Evolutionary conservation across 169 alveolate genomes (phyloP).

Genomic region (Theileria parva): DNA sequence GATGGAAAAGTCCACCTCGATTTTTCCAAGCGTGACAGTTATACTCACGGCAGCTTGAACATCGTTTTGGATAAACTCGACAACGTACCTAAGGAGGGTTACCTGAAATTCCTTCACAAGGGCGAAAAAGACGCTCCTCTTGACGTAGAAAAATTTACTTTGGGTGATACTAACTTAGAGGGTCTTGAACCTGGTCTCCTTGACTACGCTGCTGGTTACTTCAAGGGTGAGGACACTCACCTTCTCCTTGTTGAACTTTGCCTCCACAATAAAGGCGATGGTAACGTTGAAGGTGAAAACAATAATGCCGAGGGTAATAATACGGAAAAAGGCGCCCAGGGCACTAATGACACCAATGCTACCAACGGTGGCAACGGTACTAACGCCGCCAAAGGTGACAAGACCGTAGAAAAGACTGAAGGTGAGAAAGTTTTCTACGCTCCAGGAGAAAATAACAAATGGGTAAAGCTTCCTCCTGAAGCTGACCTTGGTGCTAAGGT

Average conservation of each 20-base stretch:
- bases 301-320: not conserved
- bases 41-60: not conserved
- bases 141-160: not conserved
- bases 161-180: not conserved
- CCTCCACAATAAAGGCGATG: not conserved
- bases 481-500: conserved; percentile 8
- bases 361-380: not conserved
- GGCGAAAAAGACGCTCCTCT: not conserved
- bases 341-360: not conserved
- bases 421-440: not conserved
- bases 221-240: not conserved
- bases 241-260: conserved; percentile 15
- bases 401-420: not conserved
- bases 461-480: not conserved
- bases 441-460: conserved; percentile 3
- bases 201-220: conserved; percentile 15
- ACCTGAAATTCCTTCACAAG: not conserved
- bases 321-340: too few relatives aligned
- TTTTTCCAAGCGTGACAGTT: not conserved
- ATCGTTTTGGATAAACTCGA: not conserved
- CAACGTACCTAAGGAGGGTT: conserved; percentile 12
- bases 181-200: conserved; percentile 5
- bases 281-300: not conserved
- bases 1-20: not conserved
- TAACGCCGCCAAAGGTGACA: not conserved